phyloP scores from a whole-genome alignment of 176 grass and related monocot species.

The Aegilops sharonensis region DNA sequence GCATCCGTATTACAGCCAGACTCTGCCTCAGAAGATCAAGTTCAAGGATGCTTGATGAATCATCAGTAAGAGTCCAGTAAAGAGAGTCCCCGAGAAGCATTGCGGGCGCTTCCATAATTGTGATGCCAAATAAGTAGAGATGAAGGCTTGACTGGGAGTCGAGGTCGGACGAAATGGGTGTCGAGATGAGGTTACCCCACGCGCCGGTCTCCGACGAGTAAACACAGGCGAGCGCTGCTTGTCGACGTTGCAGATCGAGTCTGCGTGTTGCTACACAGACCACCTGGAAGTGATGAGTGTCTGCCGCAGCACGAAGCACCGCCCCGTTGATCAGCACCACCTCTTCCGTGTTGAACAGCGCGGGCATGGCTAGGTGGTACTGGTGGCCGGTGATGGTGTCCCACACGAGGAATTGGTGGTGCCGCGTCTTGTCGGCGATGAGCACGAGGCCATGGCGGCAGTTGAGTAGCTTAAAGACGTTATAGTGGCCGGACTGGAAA shows the following conservation, averaged over 20 bases:
- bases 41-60: background rate
- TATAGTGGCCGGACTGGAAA: rapidly evolving
- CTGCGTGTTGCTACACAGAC: too few species aligned
- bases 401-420: background rate
- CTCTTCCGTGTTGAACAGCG: background rate
- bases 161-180: too few species aligned
- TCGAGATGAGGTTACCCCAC: background rate
- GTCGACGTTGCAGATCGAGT: too few species aligned
- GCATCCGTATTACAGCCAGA: background rate
- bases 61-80: background rate
- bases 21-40: background rate
- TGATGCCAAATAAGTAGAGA: too few species aligned
- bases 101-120: too few species aligned
- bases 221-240: background rate
- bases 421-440: background rate
- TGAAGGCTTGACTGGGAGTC: too few species aligned
- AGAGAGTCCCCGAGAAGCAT: background rate
- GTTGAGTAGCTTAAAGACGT: background rate
- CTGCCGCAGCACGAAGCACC: background rate
- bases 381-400: background rate
- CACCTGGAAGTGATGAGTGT: background rate
- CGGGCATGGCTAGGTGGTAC: background rate
- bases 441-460: background rate
- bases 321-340: background rate
- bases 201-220: background rate